A percentile compares a stretch with the other conserved stretches of the same genome.
phyloP scores from a whole-genome alignment of 768 basidiomycete genomes.

The Lactarius indigo region DNA sequence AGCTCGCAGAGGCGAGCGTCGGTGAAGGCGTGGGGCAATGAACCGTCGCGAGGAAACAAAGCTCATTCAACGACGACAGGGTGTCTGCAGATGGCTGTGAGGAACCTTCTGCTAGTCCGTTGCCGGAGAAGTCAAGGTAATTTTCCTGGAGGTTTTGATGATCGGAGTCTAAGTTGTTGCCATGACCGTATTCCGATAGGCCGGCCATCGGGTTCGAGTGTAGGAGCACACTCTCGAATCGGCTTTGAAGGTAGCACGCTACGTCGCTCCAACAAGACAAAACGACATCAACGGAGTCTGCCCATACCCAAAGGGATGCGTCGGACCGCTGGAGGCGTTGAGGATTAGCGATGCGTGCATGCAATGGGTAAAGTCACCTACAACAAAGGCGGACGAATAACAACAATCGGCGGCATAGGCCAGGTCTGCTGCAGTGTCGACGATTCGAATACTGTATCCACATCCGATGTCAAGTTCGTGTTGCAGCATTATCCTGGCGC shows the following conservation, averaged over 20 bases:
- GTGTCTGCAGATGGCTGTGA: not conserved
- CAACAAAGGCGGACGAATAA: not conserved
- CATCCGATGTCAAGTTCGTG: not conserved
- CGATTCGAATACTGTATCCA: not conserved
- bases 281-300: not conserved
- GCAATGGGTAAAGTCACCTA: not conserved
- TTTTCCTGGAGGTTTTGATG: not conserved
- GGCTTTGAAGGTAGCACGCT: not conserved
- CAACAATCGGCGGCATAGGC: not conserved
- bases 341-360: not conserved
- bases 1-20: not conserved
- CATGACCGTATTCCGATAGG: not conserved
- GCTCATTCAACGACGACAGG: not conserved
- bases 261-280: not conserved
- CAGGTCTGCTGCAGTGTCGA: not conserved
- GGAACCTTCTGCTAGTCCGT: not conserved
- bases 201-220: not conserved
- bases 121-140: not conserved
- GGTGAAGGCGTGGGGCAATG: not conserved
- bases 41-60: not conserved
- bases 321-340: conserved; percentile 10
- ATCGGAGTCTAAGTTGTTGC: not conserved
- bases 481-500: not conserved
- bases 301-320: conserved; percentile 6
- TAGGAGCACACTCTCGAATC: not conserved